phyloP scores from a whole-genome alignment of 306 rosid genomes.

The Prunus davidiana region DNA sequence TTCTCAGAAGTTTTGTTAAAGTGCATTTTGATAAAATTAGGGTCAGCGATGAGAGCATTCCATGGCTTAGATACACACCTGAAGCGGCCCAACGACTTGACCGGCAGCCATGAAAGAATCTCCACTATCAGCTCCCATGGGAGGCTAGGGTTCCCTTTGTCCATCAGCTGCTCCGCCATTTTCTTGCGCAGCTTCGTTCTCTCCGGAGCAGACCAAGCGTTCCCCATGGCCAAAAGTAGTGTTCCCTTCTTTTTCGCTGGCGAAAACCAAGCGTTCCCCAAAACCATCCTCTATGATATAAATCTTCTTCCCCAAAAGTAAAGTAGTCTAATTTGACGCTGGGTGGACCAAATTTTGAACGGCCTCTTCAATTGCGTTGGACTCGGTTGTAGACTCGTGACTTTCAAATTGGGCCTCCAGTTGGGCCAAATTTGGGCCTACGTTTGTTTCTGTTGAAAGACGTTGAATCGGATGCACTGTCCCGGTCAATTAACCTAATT shows the following conservation, averaged over 20 bases:
- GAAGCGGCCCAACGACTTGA: neutral
- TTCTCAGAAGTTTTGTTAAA: neutral
- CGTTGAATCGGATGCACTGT: accelerated
- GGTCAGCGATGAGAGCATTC: neutral
- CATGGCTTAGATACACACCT: neutral
- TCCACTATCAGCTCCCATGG: neutral
- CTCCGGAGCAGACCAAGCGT: neutral
- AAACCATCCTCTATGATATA: too few relatives aligned
- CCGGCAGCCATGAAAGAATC: neutral
- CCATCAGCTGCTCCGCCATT: neutral
- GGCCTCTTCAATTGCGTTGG: too few relatives aligned
- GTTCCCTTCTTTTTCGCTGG: too few relatives aligned
- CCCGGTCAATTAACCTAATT: too few relatives aligned
- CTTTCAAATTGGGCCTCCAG: too few relatives aligned
- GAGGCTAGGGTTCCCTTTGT: neutral
- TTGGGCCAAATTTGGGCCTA: too few relatives aligned
- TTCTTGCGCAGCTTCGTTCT: neutral
- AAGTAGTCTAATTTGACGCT: too few relatives aligned
- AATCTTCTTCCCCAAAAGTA: too few relatives aligned
- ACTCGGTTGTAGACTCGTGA: too few relatives aligned
- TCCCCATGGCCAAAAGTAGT: neutral
- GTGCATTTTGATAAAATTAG: neutral
- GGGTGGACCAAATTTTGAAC: too few relatives aligned
- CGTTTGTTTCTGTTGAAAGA: too few relatives aligned
- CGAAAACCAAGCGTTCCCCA: too few relatives aligned